These are phyloP conservation scores for Silene latifolia DNA, from an alignment of 148 eudicot species.

Conservation along the genomic window DNA sequence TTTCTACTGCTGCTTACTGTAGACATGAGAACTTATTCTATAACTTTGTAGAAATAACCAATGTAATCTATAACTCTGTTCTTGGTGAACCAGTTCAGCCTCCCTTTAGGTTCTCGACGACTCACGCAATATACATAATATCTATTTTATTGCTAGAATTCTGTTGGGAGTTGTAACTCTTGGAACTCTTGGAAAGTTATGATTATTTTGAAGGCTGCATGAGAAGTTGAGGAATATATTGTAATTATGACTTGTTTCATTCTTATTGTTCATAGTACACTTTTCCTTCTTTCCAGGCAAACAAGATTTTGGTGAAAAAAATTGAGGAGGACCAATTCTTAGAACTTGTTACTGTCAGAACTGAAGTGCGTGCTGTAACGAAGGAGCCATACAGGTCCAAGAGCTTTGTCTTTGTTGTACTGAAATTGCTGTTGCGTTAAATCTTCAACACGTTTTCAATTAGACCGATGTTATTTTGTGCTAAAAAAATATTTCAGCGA, in stretches of 20 bases:
- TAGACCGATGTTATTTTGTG: background rate
- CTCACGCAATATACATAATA: background rate
- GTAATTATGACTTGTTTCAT: background rate
- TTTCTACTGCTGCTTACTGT: constrained; percentile 10
- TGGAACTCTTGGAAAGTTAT: background rate
- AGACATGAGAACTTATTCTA: background rate
- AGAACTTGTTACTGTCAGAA: constrained; percentile 67
- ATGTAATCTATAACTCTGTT: background rate
- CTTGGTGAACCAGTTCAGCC: background rate
- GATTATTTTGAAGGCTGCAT: background rate
- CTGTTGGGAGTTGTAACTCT: background rate
- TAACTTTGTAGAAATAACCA: background rate
- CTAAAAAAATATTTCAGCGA: background rate
- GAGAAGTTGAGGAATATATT: background rate
- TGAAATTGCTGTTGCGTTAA: background rate
- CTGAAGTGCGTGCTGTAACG: constrained; percentile 68
- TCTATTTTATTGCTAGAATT: background rate
- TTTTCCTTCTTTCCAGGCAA: constrained; percentile 52
- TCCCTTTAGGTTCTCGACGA: background rate
- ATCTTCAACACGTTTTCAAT: background rate
- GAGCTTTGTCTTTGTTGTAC: constrained; percentile 12
- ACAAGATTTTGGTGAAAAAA: constrained; percentile 77
- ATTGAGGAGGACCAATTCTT: constrained; percentile 86
- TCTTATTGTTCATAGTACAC: constrained; percentile 10
- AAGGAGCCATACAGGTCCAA: constrained; percentile 96